Percentiles rank a stretch among this genome's conserved stretches.
Conservation (phyloP, 768 basidiomycete genomes). For the Coprinopsis marcescibilis region DNA sequence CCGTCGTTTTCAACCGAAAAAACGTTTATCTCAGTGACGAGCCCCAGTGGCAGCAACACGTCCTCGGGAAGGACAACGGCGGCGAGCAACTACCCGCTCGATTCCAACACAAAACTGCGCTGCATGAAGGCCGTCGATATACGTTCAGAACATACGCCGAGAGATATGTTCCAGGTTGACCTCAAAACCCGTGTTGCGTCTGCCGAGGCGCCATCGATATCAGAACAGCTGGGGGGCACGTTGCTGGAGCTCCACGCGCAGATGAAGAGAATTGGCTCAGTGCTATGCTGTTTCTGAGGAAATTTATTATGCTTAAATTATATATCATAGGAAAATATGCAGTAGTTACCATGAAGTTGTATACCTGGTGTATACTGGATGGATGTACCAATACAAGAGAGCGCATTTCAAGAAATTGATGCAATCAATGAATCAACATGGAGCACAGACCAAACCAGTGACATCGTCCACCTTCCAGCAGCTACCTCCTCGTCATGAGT, state of each 20-base stretch:
- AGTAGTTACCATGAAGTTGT: not conserved
- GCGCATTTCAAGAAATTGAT: not conserved
- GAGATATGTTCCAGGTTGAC: slow-evolving; percentile 2
- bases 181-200: not conserved
- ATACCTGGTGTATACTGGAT: not conserved
- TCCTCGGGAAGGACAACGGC: slow-evolving; percentile 26
- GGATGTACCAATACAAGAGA: not conserved
- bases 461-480: not conserved
- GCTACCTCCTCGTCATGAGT: no score
- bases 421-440: not conserved
- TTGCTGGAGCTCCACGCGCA: not conserved
- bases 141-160: slow-evolving; percentile 12
- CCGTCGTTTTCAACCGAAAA: slow-evolving; percentile 32
- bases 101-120: slow-evolving; percentile 16
- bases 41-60: slow-evolving; percentile 19
- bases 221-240: slow-evolving; percentile 10
- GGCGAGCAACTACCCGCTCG: slow-evolving; percentile 12
- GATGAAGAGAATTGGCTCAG: not conserved
- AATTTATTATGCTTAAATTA: not conserved
- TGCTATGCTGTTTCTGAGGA: not conserved
- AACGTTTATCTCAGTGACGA: slow-evolving; percentile 29
- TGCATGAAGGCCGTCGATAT: slow-evolving; percentile 17
- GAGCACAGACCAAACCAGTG: no score
- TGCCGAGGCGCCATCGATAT: slow-evolving; percentile 2
- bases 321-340: not conserved